Evolutionary conservation across 1,139 yeast genomes (phyloP).

Genomic region (Pichia sp.): DNA sequence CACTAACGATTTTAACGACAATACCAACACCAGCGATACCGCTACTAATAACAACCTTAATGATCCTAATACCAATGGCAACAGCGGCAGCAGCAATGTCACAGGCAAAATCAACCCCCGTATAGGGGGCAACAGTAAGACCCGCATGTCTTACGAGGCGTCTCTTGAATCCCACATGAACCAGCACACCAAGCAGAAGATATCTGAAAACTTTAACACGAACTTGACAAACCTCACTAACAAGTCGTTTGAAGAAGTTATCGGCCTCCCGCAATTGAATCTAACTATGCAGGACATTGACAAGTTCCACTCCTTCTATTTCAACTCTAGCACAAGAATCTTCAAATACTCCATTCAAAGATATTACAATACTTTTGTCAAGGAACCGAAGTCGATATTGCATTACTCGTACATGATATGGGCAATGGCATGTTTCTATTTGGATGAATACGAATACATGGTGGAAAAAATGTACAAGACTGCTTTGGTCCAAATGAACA

Average conservation of each 20-base stretch:
- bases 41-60: background rate
- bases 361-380: conserved; percentile 20
- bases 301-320: conserved; percentile 23
- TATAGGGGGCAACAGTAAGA: too few species aligned
- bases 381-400: conserved; percentile 21
- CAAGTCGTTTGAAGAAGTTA: conserved; percentile 14
- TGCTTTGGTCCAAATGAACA: conserved; percentile 19
- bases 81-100: background rate
- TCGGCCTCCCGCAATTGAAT: conserved; percentile 23
- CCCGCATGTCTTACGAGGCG: background rate
- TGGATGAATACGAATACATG: conserved; percentile 21
- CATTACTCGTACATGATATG: conserved; percentile 27
- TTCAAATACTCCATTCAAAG: conserved; percentile 24
- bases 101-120: background rate
- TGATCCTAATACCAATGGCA: background rate
- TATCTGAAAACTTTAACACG: conserved; percentile 2
- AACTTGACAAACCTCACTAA: conserved; percentile 7
- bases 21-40: background rate
- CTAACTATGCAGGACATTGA: conserved; percentile 24
- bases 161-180: background rate
- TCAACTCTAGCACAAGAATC: conserved; percentile 15
- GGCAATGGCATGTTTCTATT: conserved; percentile 22
- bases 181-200: background rate
- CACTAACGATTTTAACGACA: background rate
- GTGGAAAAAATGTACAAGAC: conserved; percentile 22